Conservation (phyloP, 73 alveolate species). For the Paramecium bursaria region DNA sequence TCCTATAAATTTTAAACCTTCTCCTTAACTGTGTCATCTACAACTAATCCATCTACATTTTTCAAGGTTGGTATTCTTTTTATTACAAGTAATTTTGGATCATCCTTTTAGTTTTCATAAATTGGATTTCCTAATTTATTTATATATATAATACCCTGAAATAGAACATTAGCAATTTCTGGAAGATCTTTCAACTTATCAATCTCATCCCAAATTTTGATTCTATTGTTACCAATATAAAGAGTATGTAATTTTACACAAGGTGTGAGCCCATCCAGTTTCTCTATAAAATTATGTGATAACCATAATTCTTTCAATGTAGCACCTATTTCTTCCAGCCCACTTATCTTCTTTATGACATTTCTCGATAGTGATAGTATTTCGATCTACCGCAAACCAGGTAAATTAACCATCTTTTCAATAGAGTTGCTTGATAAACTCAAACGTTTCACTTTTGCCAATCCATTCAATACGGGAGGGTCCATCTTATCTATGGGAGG, state of each 20-base stretch:
- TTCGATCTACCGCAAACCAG: conserved; percentile 87
- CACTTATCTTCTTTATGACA: conserved; percentile 95
- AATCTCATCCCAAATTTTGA: conserved; percentile 92
- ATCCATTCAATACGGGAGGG: conserved; percentile 79
- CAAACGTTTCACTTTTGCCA: conserved; percentile 83
- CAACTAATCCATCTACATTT: conserved; percentile 91
- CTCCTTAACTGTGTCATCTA: conserved; percentile 73
- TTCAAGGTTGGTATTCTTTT: conserved; percentile 90
- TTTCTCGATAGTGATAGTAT: conserved; percentile 98
- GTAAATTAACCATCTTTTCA: conserved; percentile 94
- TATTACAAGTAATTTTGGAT: conserved; percentile 86
- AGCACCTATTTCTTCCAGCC: conserved; percentile 97
- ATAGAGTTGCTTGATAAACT: conserved; percentile 92
- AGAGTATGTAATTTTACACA: conserved; percentile 90
- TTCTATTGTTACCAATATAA: conserved; percentile 89
- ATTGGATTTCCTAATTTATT: conserved; percentile 85
- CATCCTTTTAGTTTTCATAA: conserved; percentile 88
- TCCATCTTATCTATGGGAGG: conserved; percentile 98
- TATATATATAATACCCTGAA: conserved; percentile 68
- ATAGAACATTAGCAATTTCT: conserved; percentile 86
- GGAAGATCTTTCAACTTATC: conserved; percentile 87
- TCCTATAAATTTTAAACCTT: conserved; percentile 80
- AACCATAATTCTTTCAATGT: conserved; percentile 97
- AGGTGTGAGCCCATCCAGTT: conserved; percentile 97
- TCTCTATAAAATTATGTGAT: conserved; percentile 96